These are phyloP conservation scores for Candida anglica DNA, from an alignment of 805 yeast species.

Conservation along the genomic window DNA sequence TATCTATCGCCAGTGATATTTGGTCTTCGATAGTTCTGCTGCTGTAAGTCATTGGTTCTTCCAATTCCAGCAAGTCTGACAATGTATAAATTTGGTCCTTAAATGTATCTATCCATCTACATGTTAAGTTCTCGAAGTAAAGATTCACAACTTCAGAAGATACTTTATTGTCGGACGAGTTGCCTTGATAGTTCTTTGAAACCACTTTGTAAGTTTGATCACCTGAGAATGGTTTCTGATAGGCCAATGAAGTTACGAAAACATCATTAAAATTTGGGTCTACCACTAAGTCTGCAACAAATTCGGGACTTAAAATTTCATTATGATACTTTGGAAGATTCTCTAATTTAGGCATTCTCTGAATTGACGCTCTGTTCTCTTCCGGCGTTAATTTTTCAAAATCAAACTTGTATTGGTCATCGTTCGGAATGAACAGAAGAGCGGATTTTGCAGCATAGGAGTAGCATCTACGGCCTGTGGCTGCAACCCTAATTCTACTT, in stretches of 20 bases:
- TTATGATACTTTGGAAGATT: constrained; percentile 13
- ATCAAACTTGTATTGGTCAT: constrained; percentile 22
- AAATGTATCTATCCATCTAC: constrained; percentile 27
- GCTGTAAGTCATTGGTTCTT: constrained; percentile 10
- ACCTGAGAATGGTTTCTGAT: constrained; percentile 25
- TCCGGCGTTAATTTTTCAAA: constrained; percentile 22
- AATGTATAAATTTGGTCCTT: constrained; percentile 16
- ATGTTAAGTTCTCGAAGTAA: constrained; percentile 22
- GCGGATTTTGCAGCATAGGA: too few species aligned
- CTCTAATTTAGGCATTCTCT: constrained; percentile 15
- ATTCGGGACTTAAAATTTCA: constrained; percentile 31
- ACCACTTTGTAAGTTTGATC: constrained; percentile 18
- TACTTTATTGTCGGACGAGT: neutral
- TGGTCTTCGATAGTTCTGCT: constrained; percentile 5
- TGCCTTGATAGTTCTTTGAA: constrained; percentile 9
- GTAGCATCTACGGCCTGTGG: too few species aligned
- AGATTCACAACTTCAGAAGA: constrained; percentile 15
- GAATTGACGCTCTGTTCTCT: constrained; percentile 28
- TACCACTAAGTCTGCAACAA: constrained; percentile 29
- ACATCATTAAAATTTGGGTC: constrained; percentile 25
- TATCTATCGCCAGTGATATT: too few species aligned
- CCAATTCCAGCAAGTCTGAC: constrained; percentile 8
- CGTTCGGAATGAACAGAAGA: constrained; percentile 26
- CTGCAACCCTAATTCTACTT: too few species aligned
- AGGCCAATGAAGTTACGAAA: constrained; percentile 24